Conservation (phyloP, 371 early-diverging fungal species). For the Actinomucor elegans region DNA sequence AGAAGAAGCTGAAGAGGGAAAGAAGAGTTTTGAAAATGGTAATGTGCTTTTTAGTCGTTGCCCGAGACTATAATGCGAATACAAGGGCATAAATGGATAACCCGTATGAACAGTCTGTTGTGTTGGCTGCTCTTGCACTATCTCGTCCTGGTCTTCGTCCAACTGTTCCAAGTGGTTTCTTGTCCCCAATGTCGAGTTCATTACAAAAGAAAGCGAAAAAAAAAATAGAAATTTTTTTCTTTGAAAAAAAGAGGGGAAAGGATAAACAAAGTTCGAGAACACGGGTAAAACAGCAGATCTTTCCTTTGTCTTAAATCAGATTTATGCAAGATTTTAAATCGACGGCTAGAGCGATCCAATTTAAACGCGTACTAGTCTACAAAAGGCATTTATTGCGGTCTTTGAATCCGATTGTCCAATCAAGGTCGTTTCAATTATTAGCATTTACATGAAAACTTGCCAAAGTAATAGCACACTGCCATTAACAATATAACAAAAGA, state of each 20-base stretch:
- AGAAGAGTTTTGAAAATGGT: constrained; percentile 15
- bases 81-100: constrained; percentile 11
- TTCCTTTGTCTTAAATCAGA: not conserved
- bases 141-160: not conserved
- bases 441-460: constrained; percentile 48
- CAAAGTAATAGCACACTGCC: constrained; percentile 48
- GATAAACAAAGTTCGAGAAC: not conserved
- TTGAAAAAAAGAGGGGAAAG: not conserved
- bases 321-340: too few relatives aligned
- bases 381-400: too few relatives aligned
- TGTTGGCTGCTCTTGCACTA: not conserved
- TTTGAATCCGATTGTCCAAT: too few relatives aligned
- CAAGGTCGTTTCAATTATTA: too few relatives aligned
- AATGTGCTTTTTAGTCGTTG: constrained; percentile 5
- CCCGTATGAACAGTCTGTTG: constrained; percentile 6
- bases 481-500: constrained; percentile 40
- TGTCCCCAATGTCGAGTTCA: not conserved
- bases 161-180: not conserved
- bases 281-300: not conserved
- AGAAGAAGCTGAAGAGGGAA: too few relatives aligned
- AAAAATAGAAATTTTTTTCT: too few relatives aligned
- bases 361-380: too few relatives aligned
- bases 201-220: not conserved
- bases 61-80: constrained; percentile 11
- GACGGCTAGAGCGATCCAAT: too few relatives aligned